Base-by-base conservation (phyloP, 305 asterid genomes). In the Ajuga reptans region DNA sequence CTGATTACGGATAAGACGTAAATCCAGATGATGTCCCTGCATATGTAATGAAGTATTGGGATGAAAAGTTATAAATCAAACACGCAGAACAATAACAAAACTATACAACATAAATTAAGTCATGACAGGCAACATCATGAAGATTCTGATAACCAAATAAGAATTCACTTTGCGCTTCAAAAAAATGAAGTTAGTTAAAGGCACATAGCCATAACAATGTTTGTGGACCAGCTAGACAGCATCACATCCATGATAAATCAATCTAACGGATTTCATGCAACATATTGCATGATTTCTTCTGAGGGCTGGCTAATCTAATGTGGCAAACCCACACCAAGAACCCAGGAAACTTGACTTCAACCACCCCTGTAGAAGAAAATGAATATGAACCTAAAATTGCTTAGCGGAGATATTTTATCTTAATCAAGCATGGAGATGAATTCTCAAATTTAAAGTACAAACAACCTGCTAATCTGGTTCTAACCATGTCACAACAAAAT, bases 1-100 rank as follows among this genome's bases (percentile, higher is more conserved):
- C 52, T 90, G 95, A 73, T 90, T 90, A 67, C 95, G 89, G 65
- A 88, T 77, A 45, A 85, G 94, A 31, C 94, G 92, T 42, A 90
- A 79, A 76, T 88, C 94, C 74, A 88, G 85, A 84, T 88, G 95
- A 81, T 88, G 92, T 57, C 94, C 95, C 94, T 90, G 84, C 69
- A 76, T 53, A 80, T 58, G 65, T 56, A 56, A 42, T 45, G 71
- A 42, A 60, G 41, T 31, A 15, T 62, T 24, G 3, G 50, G 43
- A 45, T 69, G n/a, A 50, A 29, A 63, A 66, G 1, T 6, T 21
- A 55, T 50, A 14, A 36, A 29, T 47, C 9, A 10, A n/a, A n/a
- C 51, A n/a, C 12, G 16, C 5, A 5, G 33, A 72, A 15, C 6
- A 45, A 45, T 33, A 58, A 61, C 29, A 62, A 18, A 53, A 69